A percentile compares a stretch with the other conserved stretches of the same genome.
phyloP scores from a whole-genome alignment of 2,329 filamentous ascomycete species.

The Penicillium paneum region DNA sequence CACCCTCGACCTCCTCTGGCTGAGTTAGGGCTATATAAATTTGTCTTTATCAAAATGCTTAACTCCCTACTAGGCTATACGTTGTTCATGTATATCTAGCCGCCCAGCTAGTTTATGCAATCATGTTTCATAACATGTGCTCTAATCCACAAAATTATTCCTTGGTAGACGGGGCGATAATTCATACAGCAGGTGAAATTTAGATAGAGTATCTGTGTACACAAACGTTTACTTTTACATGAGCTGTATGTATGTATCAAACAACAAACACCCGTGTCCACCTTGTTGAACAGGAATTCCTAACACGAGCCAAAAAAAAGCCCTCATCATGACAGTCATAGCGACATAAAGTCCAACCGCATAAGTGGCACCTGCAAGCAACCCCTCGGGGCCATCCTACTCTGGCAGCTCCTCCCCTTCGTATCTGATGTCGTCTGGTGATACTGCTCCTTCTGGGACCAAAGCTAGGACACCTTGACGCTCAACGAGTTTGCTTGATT shows the following conservation, averaged over 20 bases:
- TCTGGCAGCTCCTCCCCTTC: not conserved
- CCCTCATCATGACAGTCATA: not conserved
- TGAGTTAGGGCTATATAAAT: not conserved
- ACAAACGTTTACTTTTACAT: no score
- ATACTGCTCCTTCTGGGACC: not conserved
- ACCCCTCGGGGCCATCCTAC: not conserved
- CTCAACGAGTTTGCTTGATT: conserved; percentile 29
- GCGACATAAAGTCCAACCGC: not conserved
- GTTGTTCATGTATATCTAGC: not conserved
- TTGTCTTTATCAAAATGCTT: not conserved
- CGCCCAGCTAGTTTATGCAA: not conserved
- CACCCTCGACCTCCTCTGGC: not conserved
- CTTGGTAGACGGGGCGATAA: not conserved
- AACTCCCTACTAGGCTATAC: not conserved
- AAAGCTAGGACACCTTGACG: conserved; percentile 21
- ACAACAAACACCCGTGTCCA: not conserved
- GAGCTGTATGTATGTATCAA: no score
- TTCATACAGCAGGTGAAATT: no score
- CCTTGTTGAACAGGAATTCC: not conserved
- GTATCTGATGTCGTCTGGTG: not conserved
- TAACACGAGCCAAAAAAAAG: not conserved
- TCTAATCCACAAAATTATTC: not conserved
- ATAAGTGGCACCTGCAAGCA: not conserved
- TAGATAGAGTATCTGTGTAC: no score
- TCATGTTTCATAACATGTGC: not conserved